Evolutionary conservation across 1,284 basidiomycete genomes (phyloP), one percentile per base, ranked within the genome.

Genomic region (Apiotrichum sp.): DNA sequence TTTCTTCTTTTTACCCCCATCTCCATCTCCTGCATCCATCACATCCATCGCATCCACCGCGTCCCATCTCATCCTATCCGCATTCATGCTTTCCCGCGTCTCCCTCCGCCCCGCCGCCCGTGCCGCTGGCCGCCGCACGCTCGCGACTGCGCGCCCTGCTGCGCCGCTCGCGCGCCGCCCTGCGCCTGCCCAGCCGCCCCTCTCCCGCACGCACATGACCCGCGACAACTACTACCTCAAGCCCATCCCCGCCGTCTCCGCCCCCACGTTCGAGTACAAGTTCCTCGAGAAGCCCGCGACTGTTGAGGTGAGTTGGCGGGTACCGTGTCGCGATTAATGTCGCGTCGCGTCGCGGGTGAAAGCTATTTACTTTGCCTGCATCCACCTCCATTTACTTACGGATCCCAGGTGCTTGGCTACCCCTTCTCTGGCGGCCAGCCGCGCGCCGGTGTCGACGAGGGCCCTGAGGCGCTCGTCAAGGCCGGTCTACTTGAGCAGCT

Each of bases 401-500:
- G 22, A 22, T 22, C 22, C 22, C 22, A 87, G 85, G 82, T 87
- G 58, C 82, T 87, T 13, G 85, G 85, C 41, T 87, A 86, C 69
- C 86, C 85, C 4, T 87, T 87, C 78, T 77, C 76, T 53, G 77
- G 77, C 22, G 76, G 77, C 44, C 77, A 77, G 87, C 81, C 86
- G 14, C 85, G 83, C 73, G 72, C 83, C 32, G 93, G 93, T 36
- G 92, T 96, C n/a, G 93, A 97, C 77, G 81, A 85, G 64, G 93
- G 88, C 40, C 92, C 93, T 4, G 89, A 92, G 65, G 83, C 85
- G 67, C 82, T 97, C 60, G 85, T 96, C 53, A 78, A 89, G 72
- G 88, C 89, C 3, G 93, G 93, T 1, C 83, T 97, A 50, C 72
- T 87, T 47, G 73, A 84, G 14, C 89, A 95, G 72, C 82, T 96